Evolutionary conservation across 2,329 filamentous ascomycete species (phyloP).

Genomic region (Talaromyces pinophilus): DNA sequence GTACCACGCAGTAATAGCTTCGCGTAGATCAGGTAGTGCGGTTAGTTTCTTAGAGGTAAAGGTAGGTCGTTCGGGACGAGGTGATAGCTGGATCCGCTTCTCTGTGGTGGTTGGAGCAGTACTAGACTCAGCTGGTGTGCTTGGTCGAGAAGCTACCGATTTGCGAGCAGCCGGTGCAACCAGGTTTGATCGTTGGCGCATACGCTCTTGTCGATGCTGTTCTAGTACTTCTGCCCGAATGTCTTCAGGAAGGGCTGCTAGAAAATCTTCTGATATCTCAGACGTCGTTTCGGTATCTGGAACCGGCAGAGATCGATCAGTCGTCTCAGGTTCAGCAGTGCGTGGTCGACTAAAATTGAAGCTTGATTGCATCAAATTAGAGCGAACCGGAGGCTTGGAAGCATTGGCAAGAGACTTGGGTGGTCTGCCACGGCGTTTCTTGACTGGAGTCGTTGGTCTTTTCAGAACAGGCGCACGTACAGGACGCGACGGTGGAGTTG

Average conservation of each 20-base stretch:
- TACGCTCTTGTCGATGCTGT: slow-evolving; percentile 66
- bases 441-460: slow-evolving; percentile 65
- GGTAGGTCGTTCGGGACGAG: slow-evolving; percentile 56
- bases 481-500: slow-evolving; percentile 11
- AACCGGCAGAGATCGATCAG: slow-evolving; percentile 30
- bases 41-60: slow-evolving; percentile 63
- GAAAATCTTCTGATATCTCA: slow-evolving; percentile 67
- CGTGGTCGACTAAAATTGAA: slow-evolving; percentile 56
- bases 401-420: slow-evolving; percentile 48
- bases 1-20: slow-evolving; percentile 76
- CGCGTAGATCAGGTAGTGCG: slow-evolving; percentile 64
- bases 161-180: slow-evolving; percentile 30
- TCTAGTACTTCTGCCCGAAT: slow-evolving; percentile 75
- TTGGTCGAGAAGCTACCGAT: slow-evolving; percentile 23
- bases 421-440: slow-evolving; percentile 59
- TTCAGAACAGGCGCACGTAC: slow-evolving; percentile 24
- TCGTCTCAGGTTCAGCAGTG: slow-evolving; percentile 25
- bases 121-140: slow-evolving; percentile 24
- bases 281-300: slow-evolving; percentile 33
- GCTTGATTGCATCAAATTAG: slow-evolving; percentile 70
- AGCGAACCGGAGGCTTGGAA: slow-evolving; percentile 52
- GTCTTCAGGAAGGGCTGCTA: slow-evolving; percentile 80
- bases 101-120: slow-evolving; percentile 26
- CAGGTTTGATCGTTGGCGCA: slow-evolving; percentile 58
- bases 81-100: slow-evolving; percentile 45